Evolutionary conservation across 2,329 filamentous ascomycete genomes (phyloP).

Genomic region (Diaporthe australafricana): DNA sequence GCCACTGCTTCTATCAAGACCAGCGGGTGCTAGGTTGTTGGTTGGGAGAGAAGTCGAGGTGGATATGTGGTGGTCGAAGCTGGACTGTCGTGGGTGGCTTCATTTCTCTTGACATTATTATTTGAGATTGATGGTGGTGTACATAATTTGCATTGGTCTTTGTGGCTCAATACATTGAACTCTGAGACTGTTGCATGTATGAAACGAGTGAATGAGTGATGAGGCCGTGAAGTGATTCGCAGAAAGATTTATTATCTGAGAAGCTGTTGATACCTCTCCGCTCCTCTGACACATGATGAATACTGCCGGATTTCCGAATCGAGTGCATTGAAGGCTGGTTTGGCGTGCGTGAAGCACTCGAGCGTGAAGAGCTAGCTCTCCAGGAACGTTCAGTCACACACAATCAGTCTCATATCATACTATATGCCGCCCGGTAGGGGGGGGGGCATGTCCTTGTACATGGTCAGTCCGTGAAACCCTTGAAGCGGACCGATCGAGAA

Average conservation of each 20-base stretch:
- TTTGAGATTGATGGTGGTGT: background rate
- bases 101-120: background rate
- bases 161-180: background rate
- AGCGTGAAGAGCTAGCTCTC: too few species aligned
- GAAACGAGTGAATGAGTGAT: background rate
- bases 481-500: too few species aligned
- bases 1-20: constrained; percentile 40
- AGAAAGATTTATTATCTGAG: background rate
- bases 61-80: background rate
- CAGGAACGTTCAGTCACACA: too few species aligned
- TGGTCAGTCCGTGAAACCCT: too few species aligned
- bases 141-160: background rate
- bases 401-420: too few species aligned
- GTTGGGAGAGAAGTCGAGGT: background rate
- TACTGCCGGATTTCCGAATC: too few species aligned
- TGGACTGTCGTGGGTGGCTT: background rate
- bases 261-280: too few species aligned
- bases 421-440: too few species aligned
- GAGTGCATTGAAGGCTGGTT: too few species aligned
- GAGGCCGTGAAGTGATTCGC: background rate
- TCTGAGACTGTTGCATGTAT: background rate
- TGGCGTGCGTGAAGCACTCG: too few species aligned
- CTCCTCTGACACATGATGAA: too few species aligned
- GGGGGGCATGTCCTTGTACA: too few species aligned
- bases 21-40: constrained; percentile 38